phyloP scores from a whole-genome alignment of 495 filamentous ascomycete genomes.

The Penicillium maclennaniae region DNA sequence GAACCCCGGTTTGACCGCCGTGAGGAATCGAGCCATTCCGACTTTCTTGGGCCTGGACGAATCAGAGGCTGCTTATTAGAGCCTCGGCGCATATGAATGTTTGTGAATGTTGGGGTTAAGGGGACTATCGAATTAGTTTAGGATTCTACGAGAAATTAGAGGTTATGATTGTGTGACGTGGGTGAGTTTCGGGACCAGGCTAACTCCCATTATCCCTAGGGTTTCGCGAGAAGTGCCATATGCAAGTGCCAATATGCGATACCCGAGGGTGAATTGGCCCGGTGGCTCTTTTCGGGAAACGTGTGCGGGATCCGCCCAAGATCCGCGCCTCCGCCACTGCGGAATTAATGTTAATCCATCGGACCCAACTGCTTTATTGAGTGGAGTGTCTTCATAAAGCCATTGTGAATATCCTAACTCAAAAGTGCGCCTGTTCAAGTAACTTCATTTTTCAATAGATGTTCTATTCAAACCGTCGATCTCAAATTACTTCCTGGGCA shows the following conservation, averaged over 20 bases:
- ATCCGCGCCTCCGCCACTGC: constrained; percentile 1
- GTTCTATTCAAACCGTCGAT: no score
- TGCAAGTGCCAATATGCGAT: neutral
- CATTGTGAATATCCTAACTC: no score
- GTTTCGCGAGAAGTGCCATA: neutral
- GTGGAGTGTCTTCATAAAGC: no score
- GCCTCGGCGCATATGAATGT: constrained; percentile 13
- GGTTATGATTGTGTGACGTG: neutral
- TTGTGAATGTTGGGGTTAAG: neutral
- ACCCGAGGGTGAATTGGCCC: neutral
- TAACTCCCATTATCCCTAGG: neutral
- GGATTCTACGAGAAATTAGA: neutral
- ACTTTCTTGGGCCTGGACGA: constrained; percentile 8
- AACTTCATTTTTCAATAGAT: no score
- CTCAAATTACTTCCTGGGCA: no score
- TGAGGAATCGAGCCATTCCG: neutral
- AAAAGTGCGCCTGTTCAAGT: no score
- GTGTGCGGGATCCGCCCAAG: constrained; percentile 13
- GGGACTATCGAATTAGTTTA: neutral
- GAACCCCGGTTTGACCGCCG: neutral
- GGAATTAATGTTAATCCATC: neutral
- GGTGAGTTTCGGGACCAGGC: neutral
- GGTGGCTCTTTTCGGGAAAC: constrained; percentile 10
- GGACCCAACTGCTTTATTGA: no score
- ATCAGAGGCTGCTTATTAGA: constrained; percentile 30